Percentiles rank a stretch among this genome's conserved stretches.
phyloP scores from a whole-genome alignment of 345 rosid genomes.

The Rhodamnia rubescens region DNA sequence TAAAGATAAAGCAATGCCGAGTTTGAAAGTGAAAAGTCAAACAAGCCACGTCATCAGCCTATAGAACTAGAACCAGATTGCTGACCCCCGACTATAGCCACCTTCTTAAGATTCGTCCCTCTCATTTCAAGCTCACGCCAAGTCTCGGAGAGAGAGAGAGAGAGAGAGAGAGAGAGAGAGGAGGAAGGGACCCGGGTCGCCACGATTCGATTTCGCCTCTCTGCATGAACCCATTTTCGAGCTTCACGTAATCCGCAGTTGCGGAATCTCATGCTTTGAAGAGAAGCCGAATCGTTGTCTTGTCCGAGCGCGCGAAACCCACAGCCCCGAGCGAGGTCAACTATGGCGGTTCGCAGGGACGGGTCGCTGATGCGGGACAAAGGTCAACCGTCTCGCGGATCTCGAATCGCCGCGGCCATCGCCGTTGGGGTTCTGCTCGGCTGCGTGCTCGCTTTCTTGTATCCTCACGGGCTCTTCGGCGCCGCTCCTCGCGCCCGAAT shows the following conservation, averaged over 20 bases:
- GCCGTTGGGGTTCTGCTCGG: slow-evolving; percentile 58
- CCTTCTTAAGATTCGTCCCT: not conserved
- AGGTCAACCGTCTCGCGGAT: slow-evolving; percentile 46
- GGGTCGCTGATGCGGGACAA: slow-evolving; percentile 22
- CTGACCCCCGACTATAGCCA: not conserved
- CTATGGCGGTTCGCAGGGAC: slow-evolving; percentile 72
- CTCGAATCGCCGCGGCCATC: slow-evolving; percentile 67
- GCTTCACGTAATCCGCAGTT: not conserved
- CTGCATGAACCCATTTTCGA: not conserved
- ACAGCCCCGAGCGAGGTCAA: not conserved
- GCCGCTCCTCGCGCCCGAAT: slow-evolving; percentile 12
- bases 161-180: no score
- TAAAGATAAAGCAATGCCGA: not conserved
- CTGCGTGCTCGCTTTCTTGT: slow-evolving; percentile 53
- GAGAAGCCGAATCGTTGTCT: not conserved
- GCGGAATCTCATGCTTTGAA: not conserved
- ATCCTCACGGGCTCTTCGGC: slow-evolving; percentile 59
- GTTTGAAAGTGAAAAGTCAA: not conserved
- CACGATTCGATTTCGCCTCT: not conserved
- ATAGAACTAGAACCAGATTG: not conserved
- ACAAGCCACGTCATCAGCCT: not conserved
- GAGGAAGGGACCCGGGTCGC: not conserved
- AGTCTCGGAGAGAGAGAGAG: not conserved
- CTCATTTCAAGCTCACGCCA: not conserved
- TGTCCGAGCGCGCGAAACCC: not conserved